These are phyloP conservation scores for Tylopilus orsonianus DNA, from an alignment of 1,284 basidiomycete genomes.

Conservation along the genomic window DNA sequence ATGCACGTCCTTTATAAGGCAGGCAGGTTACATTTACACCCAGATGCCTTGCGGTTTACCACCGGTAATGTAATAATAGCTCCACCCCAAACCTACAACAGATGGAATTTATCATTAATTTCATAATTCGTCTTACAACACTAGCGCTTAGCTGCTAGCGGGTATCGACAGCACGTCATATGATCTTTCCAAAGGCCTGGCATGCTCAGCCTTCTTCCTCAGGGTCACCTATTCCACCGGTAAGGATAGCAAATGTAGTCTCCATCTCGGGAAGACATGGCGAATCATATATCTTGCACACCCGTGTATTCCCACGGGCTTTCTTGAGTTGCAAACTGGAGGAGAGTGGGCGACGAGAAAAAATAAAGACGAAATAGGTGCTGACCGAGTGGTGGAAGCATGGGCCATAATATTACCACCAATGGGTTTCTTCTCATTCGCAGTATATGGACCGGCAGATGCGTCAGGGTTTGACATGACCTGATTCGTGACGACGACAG, in stretches of 20 bases:
- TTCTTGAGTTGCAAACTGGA: conserved; percentile 88
- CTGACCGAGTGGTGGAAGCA: conserved; percentile 87
- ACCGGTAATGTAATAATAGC: neutral
- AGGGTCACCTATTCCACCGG: conserved; percentile 87
- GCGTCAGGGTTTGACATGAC: conserved; percentile 98
- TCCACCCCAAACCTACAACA: conserved; percentile 6
- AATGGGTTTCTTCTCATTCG: conserved; percentile 96
- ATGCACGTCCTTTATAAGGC: conserved; percentile 8
- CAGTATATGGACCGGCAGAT: conserved; percentile 83
- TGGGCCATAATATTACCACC: conserved; percentile 97
- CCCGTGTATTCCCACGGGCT: conserved; percentile 87
- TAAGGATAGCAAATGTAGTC: conserved; percentile 91
- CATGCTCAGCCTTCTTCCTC: conserved; percentile 68
- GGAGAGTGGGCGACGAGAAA: conserved; percentile 12
- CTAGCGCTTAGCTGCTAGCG: neutral
- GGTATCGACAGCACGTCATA: conserved; percentile 4
- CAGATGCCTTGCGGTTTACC: neutral
- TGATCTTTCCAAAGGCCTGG: neutral
- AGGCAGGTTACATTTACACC: neutral
- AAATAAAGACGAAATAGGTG: conserved; percentile 2
- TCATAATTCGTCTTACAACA: conserved; percentile 6
- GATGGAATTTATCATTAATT: conserved; percentile 5
- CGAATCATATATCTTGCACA: conserved; percentile 97
- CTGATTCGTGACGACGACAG: conserved; percentile 97
- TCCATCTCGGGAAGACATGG: conserved; percentile 98